phyloP scores from a whole-genome alignment of 257 asterid species.

The Orobanche coerulescens region DNA sequence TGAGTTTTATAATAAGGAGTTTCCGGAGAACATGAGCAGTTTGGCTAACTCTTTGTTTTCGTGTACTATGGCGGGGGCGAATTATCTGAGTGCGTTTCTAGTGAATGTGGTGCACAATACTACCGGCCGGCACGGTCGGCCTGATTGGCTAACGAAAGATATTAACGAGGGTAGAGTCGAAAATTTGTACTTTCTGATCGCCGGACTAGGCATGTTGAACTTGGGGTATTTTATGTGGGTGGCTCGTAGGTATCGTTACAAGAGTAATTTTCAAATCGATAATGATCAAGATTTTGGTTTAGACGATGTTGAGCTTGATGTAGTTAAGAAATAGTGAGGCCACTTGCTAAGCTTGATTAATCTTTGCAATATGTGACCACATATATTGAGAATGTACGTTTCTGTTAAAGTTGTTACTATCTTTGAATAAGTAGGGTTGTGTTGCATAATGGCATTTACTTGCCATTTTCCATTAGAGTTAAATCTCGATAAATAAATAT shows the following conservation, averaged over 20 bases:
- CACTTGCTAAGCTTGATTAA: not conserved
- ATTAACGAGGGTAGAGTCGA: conserved; percentile 57
- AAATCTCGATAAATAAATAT: too few species aligned
- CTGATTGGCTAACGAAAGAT: conserved; percentile 74
- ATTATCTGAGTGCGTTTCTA: conserved; percentile 42
- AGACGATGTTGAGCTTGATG: conserved; percentile 42
- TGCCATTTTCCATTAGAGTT: too few species aligned
- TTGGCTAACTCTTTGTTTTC: conserved; percentile 80
- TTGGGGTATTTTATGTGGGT: conserved; percentile 44
- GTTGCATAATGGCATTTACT: not conserved
- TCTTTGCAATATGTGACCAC: not conserved
- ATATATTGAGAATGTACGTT: not conserved
- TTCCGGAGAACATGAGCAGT: conserved; percentile 75
- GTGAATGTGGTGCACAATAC: conserved; percentile 62
- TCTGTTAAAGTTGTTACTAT: conserved; percentile 8
- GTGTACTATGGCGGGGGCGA: conserved; percentile 54
- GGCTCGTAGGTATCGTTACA: conserved; percentile 52
- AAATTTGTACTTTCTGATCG: conserved; percentile 54
- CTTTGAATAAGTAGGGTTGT: too few species aligned
- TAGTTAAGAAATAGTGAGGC: conserved; percentile 15
- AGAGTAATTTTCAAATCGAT: conserved; percentile 32
- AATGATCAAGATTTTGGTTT: conserved; percentile 24
- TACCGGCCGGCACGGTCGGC: conserved; percentile 42
- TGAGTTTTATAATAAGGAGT: conserved; percentile 77
- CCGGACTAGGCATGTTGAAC: conserved; percentile 60